Evolutionary conservation across 2,329 filamentous ascomycete genomes (phyloP), one percentile per base, ranked within the genome.

Genomic region (Rhinocladiella similis): DNA sequence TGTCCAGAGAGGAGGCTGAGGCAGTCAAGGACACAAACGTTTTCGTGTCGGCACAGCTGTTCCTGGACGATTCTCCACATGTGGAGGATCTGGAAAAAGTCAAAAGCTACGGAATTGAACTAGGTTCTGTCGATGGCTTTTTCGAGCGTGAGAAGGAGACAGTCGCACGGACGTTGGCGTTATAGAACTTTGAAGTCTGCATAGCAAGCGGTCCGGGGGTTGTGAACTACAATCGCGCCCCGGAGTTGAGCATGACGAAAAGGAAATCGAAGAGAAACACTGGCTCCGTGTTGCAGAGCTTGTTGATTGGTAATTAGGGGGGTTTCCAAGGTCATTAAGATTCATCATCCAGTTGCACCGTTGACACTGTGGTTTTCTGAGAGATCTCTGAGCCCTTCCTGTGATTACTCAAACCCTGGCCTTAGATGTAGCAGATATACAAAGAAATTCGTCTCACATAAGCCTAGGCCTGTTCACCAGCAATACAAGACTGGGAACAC

Each of bases 101-200:
- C 12, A 47, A 20, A 27, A 35, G 12, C n/a, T 53, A 42, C n/a
- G 54, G 49, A 3, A 41, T 57, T 10, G 39, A 46, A 19, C 29
- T 57, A 9, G 54, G 50, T 20, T 41, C 41, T 14, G 50, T 57
- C 10, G 49, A 53, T 7, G 54, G n/a, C 10, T 57, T 47, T 20
- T 57, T 57, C 20, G 49, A 46, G 35, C 25, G 49, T 12, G 49
- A 57, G 22, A 43, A 19, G 14, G 27, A 20, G 35, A 48, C 19
- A 33, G 22, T 53, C 19, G 39, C n/a, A 29, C 27, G 38, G 29
- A 39, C 39, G 39, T 45, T 57, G 35, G 54, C 48, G 4, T 33
- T 52, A 18, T 52, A 42, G 49, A 27, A 25, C 6, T 12, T 27
- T 27, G 25, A 7, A 27, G 25, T 27, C 25, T 27, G 4, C 25